Percentiles rank a stretch among this genome's conserved stretches.
phyloP scores from a whole-genome alignment of 164 flowering plant genomes.

The Vitis rupestris region DNA sequence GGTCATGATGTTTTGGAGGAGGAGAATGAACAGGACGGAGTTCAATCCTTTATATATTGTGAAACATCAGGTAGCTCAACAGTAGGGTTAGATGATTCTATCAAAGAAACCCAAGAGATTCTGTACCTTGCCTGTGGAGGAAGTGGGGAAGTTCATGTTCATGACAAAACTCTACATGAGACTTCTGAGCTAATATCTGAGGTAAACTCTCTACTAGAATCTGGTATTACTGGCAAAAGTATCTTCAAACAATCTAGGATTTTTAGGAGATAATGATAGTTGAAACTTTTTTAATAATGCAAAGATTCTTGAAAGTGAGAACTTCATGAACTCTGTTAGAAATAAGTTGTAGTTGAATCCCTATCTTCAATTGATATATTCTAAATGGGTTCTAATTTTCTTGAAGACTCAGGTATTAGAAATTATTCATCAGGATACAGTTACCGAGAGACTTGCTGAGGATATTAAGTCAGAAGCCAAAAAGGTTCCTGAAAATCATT shows the following conservation, averaged over 20 bases:
- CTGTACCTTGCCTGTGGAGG: constrained; percentile 18
- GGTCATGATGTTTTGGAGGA: constrained; percentile 12
- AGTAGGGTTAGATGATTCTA: constrained; percentile 16
- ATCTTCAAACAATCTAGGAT: not conserved
- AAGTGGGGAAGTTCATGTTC: constrained; percentile 15
- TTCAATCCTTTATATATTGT: constrained; percentile 13
- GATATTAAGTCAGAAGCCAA: constrained; percentile 11
- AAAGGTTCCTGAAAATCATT: constrained; percentile 15
- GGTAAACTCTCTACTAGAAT: constrained; percentile 21
- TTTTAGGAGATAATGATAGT: constrained; percentile 1
- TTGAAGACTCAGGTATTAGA: constrained; percentile 20
- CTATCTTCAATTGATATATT: constrained; percentile 3
- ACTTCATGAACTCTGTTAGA: constrained; percentile 6
- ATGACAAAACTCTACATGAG: constrained; percentile 7
- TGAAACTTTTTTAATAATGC: not conserved
- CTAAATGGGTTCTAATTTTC: constrained; percentile 9
- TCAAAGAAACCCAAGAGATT: constrained; percentile 19
- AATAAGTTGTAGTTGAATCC: constrained; percentile 1
- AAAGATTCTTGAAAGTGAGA: constrained; percentile 1
- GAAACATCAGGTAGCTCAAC: constrained; percentile 30
- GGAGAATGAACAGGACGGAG: constrained; percentile 17
- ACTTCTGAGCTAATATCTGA: constrained; percentile 24
- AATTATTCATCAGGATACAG: constrained; percentile 23
- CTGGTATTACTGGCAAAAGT: not conserved
- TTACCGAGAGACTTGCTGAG: constrained; percentile 6